Evolutionary conservation across 177 flowering plant species (phyloP).

Genomic region (Telopea speciosissima): DNA sequence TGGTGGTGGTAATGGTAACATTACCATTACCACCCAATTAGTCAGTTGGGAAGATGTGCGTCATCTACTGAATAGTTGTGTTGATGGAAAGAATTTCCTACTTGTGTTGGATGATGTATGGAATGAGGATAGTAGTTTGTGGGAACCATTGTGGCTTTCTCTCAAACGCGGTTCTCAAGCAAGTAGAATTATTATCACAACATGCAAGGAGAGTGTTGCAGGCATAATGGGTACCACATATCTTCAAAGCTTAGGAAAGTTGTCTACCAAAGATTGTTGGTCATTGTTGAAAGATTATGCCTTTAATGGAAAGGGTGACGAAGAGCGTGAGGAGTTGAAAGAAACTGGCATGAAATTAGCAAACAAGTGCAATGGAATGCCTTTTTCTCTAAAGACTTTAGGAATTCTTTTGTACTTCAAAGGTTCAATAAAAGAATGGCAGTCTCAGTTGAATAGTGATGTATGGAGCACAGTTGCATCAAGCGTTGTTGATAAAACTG

Average conservation of each 20-base stretch:
- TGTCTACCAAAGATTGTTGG: not conserved
- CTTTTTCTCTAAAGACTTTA: not conserved
- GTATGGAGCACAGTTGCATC: not conserved
- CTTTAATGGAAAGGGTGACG: not conserved
- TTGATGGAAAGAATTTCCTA: too few relatives aligned
- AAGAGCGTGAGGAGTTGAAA: slow-evolving; percentile 2
- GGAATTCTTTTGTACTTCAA: slow-evolving; percentile 1
- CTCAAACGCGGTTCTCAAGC: too few relatives aligned
- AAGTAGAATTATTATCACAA: too few relatives aligned
- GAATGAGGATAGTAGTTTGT: too few relatives aligned
- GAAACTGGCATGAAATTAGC: not conserved
- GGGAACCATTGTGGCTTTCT: too few relatives aligned
- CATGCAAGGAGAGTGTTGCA: too few relatives aligned
- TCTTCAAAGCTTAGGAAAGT: too few relatives aligned
- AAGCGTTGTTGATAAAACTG: not conserved
- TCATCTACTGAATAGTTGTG: not conserved
- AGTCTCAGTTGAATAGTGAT: not conserved
- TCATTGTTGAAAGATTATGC: not conserved
- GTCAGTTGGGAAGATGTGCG: not conserved
- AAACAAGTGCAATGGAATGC: slow-evolving; percentile 7
- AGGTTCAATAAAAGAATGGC: not conserved
- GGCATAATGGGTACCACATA: too few relatives aligned
- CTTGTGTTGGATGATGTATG: too few relatives aligned
- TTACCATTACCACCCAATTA: too few relatives aligned
- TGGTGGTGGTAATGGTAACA: not conserved